phyloP scores from a whole-genome alignment of 176 grass and related monocot genomes.

The Triticum timopheevii region DNA sequence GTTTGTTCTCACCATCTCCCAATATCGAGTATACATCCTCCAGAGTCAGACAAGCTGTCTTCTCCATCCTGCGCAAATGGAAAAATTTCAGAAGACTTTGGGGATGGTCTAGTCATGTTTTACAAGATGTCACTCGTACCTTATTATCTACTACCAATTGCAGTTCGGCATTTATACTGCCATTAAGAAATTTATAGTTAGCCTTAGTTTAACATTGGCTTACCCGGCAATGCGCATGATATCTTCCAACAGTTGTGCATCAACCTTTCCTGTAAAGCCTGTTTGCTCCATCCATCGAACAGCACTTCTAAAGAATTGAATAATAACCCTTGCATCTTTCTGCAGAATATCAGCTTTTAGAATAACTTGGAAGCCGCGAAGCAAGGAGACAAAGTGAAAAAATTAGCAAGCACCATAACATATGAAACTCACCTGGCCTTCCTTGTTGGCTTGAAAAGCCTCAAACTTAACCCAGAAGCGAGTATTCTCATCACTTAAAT shows the following conservation, averaged over 20 bases:
- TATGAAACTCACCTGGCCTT: slow-evolving; percentile 37
- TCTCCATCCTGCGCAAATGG: slow-evolving; percentile 11
- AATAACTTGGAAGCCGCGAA: not conserved
- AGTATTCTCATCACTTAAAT: not conserved
- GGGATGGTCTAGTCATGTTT: not conserved
- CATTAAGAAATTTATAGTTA: not conserved
- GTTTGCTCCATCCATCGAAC: slow-evolving; percentile 23
- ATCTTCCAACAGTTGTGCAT: slow-evolving; percentile 30
- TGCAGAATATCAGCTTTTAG: slow-evolving; percentile 24
- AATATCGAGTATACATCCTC: slow-evolving; percentile 29
- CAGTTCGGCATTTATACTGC: not conserved
- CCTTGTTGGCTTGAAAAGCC: slow-evolving; percentile 33
- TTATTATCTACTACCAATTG: not conserved
- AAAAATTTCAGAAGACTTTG: not conserved
- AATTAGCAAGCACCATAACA: not conserved
- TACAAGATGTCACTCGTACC: not conserved
- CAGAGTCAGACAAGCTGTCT: not conserved
- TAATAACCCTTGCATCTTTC: slow-evolving; percentile 10
- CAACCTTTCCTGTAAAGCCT: not conserved
- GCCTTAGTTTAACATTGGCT: not conserved
- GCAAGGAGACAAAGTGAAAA: not conserved
- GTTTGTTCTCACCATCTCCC: slow-evolving; percentile 33
- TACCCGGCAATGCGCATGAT: slow-evolving; percentile 20
- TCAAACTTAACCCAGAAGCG: slow-evolving; percentile 36
- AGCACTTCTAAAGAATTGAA: slow-evolving; percentile 25